Conservation (phyloP, 2,329 filamentous ascomycete species). For the Rosellinia necatrix region DNA sequence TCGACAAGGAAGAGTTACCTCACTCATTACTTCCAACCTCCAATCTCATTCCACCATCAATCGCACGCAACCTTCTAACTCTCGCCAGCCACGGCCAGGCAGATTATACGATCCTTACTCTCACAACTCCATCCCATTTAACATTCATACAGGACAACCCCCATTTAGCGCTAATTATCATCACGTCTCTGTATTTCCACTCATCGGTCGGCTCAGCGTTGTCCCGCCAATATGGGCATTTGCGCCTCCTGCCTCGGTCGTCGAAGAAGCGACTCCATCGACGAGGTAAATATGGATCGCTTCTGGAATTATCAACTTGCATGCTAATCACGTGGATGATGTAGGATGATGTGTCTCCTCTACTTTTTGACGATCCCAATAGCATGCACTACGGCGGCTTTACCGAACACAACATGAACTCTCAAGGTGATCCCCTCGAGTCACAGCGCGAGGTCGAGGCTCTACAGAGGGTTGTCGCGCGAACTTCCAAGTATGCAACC, state of each 20-base stretch:
- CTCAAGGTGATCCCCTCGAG: constrained; percentile 64
- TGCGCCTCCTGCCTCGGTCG: constrained; percentile 65
- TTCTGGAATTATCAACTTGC: neutral
- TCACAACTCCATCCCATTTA: constrained; percentile 36
- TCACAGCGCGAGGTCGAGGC: constrained; percentile 68
- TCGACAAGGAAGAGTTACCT: too few relatives aligned
- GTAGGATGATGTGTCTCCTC: constrained; percentile 62
- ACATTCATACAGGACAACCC: constrained; percentile 30
- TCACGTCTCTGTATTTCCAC: constrained; percentile 14
- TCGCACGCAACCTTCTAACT: constrained; percentile 37
- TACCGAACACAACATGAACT: constrained; percentile 57
- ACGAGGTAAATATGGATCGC: constrained; percentile 53
- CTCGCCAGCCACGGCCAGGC: constrained; percentile 39
- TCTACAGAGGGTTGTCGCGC: constrained; percentile 65
- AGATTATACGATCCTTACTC: constrained; percentile 44
- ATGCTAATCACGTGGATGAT: constrained; percentile 17
- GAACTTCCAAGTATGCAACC: constrained; percentile 63
- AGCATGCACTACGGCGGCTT: constrained; percentile 67
- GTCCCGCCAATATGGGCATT: constrained; percentile 55
- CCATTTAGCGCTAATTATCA: constrained; percentile 21
- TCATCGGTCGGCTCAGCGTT: neutral
- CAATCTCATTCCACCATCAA: constrained; percentile 28
- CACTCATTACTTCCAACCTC: too few relatives aligned
- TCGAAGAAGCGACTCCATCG: constrained; percentile 55
- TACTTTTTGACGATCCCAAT: constrained; percentile 65